Evolutionary conservation across 2,329 filamentous ascomycete species (phyloP).

Genomic region (Fusarium papillatum): DNA sequence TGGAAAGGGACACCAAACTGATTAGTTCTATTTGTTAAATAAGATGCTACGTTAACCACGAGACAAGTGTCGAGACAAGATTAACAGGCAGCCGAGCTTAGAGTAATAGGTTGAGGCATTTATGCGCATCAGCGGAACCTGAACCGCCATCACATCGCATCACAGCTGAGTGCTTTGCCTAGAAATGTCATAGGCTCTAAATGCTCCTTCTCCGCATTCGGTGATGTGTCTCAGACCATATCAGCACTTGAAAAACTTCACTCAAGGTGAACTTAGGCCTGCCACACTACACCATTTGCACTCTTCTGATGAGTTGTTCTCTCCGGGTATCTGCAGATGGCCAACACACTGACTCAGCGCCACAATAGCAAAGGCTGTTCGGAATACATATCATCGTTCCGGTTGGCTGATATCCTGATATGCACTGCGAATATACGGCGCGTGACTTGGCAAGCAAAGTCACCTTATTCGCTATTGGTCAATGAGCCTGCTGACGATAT

Average conservation of each 20-base stretch:
- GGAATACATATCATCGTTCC: not conserved
- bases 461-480: not conserved
- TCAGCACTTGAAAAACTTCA: not conserved
- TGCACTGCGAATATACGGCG: not conserved
- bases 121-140: not conserved
- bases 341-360: slow-evolving; percentile 1
- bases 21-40: not conserved
- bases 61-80: not conserved
- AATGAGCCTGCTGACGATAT: not conserved
- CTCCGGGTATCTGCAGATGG: not conserved
- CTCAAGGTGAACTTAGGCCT: not conserved
- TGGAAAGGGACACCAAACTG: not conserved
- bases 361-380: not conserved
- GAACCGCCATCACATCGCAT: not conserved
- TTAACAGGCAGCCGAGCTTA: not conserved
- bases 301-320: not conserved
- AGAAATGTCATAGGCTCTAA: not conserved
- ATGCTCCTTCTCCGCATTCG: not conserved
- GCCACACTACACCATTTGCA: not conserved
- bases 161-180: not conserved
- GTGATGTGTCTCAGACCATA: not conserved
- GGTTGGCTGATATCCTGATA: not conserved
- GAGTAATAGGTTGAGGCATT: not conserved
- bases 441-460: not conserved
- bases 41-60: not conserved